Evolutionary conservation across 108 stramenopile species (phyloP), one percentile per base, ranked within the genome.

Genomic region (Conticribra weissflogii): DNA sequence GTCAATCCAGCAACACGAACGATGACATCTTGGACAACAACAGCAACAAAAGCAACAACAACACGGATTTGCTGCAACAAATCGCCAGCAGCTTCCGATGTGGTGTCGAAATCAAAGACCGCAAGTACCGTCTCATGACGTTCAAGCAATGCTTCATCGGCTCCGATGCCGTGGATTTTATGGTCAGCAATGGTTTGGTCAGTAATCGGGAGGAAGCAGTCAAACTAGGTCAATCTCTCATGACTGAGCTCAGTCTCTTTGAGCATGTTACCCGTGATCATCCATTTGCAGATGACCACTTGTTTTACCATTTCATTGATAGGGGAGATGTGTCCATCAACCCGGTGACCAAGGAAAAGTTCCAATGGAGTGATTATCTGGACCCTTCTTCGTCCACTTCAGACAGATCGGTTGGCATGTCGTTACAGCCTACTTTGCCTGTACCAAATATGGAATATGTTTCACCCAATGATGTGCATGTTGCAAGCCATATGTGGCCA

Each of bases 241-340:
- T 69, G 31, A 54, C 64, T 8, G 55, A 82, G 48, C 25, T 77
- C 18, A 60, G 50, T 21, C 44, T 85, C 15, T 83, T 87, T 59
- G 74, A 84, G 52, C 85, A 87, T 44, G 81, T 88, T 24, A 55
- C 59, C 7, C 53, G 71, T n/a, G 71, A 76, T 51, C 83, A 84
- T 53, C 59, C 29, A 21, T 87, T 88, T 55, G 61, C 75, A 34
- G 88, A 89, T 36, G 66, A 65, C 7, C 24, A 63, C 5, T 47
- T 81, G 12, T 86, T 85, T 33, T 89, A 80, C 55, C 59, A 84
- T n/a, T 89, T 88, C 58, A 31, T 86, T 24, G 79, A 62, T n/a
- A 76, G 87, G 19, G 87, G 87, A 16, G 46, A 54, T 18, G 62
- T 75, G 27, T 59, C 71, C n/a, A 57, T 68, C 18, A 81, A 84